phyloP scores from a whole-genome alignment of 768 basidiomycete genomes.

The Suillus occidentalis region DNA sequence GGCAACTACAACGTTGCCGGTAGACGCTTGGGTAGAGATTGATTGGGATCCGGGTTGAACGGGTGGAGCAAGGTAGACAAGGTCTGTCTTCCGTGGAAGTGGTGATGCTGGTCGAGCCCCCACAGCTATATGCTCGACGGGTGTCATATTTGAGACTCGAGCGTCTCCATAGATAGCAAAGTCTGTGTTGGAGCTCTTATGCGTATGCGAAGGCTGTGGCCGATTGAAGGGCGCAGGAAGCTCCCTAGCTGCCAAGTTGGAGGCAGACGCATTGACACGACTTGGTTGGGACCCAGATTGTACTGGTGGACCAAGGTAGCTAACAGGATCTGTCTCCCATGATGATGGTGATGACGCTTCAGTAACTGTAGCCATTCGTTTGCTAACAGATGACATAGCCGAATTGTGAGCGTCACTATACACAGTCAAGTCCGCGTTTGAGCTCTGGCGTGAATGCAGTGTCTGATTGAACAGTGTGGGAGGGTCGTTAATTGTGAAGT shows the following conservation, averaged over 20 bases:
- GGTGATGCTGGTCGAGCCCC: conserved; percentile 28
- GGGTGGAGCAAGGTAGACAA: conserved; percentile 14
- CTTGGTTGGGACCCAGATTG: neutral
- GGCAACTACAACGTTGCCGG: neutral
- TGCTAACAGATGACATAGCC: conserved; percentile 38
- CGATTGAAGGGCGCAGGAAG: neutral
- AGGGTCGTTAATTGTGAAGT: neutral
- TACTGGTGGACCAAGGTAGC: conserved; percentile 5
- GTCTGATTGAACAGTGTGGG: neutral
- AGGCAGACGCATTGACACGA: neutral
- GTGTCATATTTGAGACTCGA: conserved; percentile 24
- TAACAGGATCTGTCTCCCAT: neutral
- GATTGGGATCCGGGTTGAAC: conserved; percentile 6
- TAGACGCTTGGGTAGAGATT: conserved; percentile 5
- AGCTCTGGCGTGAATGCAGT: conserved; percentile 15
- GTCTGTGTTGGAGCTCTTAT: conserved; percentile 18
- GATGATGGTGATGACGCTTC: neutral
- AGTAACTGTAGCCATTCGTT: conserved; percentile 43
- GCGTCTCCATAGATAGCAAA: conserved; percentile 20
- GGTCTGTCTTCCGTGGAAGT: conserved; percentile 28
- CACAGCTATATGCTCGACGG: conserved; percentile 14
- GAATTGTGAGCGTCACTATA: conserved; percentile 19
- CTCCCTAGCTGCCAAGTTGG: neutral
- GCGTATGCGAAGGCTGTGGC: conserved; percentile 18
- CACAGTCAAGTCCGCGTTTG: conserved; percentile 17